phyloP scores from a whole-genome alignment of 73 alveolate species.

The Stentor coeruleus region DNA sequence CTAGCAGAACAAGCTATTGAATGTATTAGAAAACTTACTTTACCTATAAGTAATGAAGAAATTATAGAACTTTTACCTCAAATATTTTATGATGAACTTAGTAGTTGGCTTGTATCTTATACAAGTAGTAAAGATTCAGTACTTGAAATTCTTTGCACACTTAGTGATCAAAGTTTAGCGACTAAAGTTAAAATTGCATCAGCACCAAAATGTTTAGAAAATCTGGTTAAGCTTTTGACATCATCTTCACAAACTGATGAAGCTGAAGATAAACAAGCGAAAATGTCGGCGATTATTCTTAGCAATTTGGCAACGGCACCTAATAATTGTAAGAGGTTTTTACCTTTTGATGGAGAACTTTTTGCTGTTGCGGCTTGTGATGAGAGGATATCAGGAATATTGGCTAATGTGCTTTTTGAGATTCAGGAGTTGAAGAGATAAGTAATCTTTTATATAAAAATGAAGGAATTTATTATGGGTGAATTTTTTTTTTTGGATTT shows the following conservation, averaged over 20 bases:
- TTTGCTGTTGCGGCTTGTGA: conserved; percentile 85
- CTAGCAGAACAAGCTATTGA: conserved; percentile 58
- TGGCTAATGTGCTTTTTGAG: conserved; percentile 59
- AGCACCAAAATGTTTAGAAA: conserved; percentile 71
- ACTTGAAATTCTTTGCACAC: conserved; percentile 78
- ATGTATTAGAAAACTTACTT: conserved; percentile 82
- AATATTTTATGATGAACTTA: not conserved
- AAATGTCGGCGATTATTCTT: conserved; percentile 84
- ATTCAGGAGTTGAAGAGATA: conserved; percentile 32
- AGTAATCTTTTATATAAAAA: too few relatives aligned
- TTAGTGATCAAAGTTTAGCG: conserved; percentile 73
- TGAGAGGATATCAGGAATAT: conserved; percentile 57
- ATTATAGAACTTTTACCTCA: conserved; percentile 64
- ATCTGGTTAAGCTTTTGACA: conserved; percentile 77
- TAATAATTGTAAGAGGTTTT: conserved; percentile 58
- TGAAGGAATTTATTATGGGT: too few relatives aligned
- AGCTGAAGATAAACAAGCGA: conserved; percentile 76
- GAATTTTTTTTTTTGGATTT: too few relatives aligned
- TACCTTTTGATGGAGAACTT: conserved; percentile 88
- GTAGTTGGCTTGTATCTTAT: not conserved
- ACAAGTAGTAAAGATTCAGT: conserved; percentile 85
- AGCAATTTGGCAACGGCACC: conserved; percentile 79
- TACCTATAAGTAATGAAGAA: conserved; percentile 85
- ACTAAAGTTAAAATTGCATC: conserved; percentile 81
- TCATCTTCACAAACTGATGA: conserved; percentile 60